These are phyloP conservation scores for Roridomyces roridus DNA, from an alignment of 768 basidiomycete genomes.

Conservation along the genomic window DNA sequence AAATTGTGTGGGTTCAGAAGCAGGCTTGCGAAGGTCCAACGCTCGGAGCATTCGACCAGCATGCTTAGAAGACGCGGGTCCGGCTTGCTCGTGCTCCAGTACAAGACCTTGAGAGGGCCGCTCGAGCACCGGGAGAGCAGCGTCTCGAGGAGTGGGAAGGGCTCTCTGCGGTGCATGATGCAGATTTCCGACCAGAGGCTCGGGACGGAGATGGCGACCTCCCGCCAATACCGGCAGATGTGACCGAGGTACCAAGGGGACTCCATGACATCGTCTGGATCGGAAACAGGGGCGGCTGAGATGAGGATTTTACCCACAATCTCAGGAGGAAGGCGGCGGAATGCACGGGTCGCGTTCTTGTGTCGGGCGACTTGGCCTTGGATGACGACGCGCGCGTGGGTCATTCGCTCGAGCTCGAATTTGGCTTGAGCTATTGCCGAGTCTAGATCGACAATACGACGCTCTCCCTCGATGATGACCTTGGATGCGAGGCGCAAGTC, in stretches of 20 bases:
- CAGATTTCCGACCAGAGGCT: conserved; percentile 6
- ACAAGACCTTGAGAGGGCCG: background rate
- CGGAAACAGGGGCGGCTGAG: background rate
- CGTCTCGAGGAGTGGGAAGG: background rate
- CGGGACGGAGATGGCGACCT: background rate
- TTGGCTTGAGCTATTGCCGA: background rate
- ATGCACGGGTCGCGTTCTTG: background rate
- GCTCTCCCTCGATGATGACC: background rate
- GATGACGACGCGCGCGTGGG: background rate
- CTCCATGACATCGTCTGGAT: background rate
- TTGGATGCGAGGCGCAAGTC: background rate
- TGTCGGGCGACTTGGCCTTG: background rate
- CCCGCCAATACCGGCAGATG: conserved; percentile 12
- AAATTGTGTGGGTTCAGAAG: background rate
- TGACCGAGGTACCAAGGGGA: conserved; percentile 16
- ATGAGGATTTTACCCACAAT: conserved; percentile 6
- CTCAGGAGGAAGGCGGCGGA: conserved; percentile 6
- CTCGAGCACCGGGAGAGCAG: background rate
- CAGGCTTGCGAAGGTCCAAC: conserved; percentile 5
- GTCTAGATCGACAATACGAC: background rate
- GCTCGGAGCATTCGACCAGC: background rate
- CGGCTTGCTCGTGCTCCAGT: background rate
- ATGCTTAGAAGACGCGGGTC: background rate
- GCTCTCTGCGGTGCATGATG: background rate
- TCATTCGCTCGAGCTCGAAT: background rate